Evolutionary conservation across 306 rosid species (phyloP).

Genomic region (Quercus rubra): DNA sequence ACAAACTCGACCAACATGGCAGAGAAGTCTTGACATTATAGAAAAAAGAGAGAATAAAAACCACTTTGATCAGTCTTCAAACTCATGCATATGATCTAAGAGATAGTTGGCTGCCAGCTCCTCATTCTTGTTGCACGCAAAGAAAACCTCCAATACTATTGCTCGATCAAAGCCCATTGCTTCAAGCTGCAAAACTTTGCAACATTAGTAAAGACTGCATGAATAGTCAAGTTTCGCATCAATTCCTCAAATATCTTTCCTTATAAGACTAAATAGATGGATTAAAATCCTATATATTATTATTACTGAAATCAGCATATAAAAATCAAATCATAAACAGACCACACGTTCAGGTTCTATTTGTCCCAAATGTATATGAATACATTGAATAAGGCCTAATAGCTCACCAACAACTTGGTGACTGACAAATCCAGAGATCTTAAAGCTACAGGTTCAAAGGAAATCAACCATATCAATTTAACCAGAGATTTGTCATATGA

Average conservation of each 20-base stretch:
- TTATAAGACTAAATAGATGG: not conserved
- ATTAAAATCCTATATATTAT: too few relatives aligned
- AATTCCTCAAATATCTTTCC: not conserved
- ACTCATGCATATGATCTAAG: slow-evolving; percentile 73
- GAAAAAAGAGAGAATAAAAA: not conserved
- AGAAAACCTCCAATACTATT: slow-evolving; percentile 72
- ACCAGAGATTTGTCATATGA: too few relatives aligned
- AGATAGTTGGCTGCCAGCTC: slow-evolving; percentile 84
- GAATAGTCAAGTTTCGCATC: not conserved
- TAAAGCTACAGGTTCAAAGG: too few relatives aligned
- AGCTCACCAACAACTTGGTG: too few relatives aligned
- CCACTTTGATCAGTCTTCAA: slow-evolving; percentile 44
- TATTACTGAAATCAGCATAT: too few relatives aligned
- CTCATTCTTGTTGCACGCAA: slow-evolving; percentile 83
- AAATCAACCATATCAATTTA: too few relatives aligned
- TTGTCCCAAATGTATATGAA: too few relatives aligned
- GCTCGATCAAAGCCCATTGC: slow-evolving; percentile 81
- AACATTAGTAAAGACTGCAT: not conserved
- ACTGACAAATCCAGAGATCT: too few relatives aligned
- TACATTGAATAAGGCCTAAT: too few relatives aligned
- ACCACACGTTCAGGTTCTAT: too few relatives aligned
- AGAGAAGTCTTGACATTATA: slow-evolving; percentile 10
- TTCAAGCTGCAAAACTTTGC: slow-evolving; percentile 48
- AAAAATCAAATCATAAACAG: too few relatives aligned
- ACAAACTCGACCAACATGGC: slow-evolving; percentile 19